phyloP scores from a whole-genome alignment of 202 grass and related monocot genomes.

The Saccharum hybrid region DNA sequence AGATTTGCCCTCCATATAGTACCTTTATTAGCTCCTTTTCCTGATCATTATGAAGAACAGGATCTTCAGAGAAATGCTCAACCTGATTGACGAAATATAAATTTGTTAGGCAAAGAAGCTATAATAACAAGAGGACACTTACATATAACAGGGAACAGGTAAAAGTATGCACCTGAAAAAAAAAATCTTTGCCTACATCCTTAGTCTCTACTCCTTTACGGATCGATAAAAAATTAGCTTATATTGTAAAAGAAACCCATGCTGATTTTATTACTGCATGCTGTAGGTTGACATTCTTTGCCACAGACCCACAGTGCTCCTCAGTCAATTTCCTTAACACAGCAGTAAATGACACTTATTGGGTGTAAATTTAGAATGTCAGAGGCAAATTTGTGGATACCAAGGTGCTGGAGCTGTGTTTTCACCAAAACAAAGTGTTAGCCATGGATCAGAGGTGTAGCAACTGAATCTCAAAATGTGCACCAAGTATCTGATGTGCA shows the following conservation, averaged over 20 bases:
- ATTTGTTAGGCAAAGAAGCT: neutral
- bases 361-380: constrained; percentile 16
- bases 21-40: constrained; percentile 87
- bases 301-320: neutral
- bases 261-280: neutral
- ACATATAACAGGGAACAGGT: constrained; percentile 6
- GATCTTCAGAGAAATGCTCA: constrained; percentile 66
- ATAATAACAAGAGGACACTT: constrained; percentile 34
- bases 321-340: constrained; percentile 18
- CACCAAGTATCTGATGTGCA: neutral
- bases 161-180: neutral
- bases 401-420: neutral
- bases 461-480: constrained; percentile 8
- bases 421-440: neutral
- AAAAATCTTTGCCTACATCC: neutral
- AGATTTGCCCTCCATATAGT: constrained; percentile 16
- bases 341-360: neutral
- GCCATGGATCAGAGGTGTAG: neutral
- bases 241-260: neutral
- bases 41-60: constrained; percentile 41
- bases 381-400: constrained; percentile 4
- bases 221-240: neutral
- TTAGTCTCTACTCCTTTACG: constrained; percentile 7
- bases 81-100: constrained; percentile 54
- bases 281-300: neutral